Evolutionary conservation across 2,329 filamentous ascomycete species (phyloP).

Genomic region (Verticillium alfalfae): DNA sequence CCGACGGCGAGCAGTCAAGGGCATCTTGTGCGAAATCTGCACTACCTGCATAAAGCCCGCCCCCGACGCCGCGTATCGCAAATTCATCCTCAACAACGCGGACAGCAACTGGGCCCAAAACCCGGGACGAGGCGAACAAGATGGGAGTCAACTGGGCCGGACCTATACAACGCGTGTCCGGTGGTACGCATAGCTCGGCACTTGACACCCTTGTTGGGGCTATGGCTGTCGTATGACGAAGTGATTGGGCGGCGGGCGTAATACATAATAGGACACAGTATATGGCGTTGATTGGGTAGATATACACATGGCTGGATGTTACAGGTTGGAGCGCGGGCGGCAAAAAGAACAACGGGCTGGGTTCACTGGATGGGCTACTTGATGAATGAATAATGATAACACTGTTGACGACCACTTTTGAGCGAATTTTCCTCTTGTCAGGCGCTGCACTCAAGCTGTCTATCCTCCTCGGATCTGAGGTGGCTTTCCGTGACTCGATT

Average conservation of each 20-base stretch:
- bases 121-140: slow-evolving; percentile 39
- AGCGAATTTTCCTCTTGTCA: not conserved
- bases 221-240: slow-evolving; percentile 27
- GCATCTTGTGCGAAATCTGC: slow-evolving; percentile 60
- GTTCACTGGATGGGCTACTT: not conserved
- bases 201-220: slow-evolving; percentile 64
- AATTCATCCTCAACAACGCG: slow-evolving; percentile 57
- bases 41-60: slow-evolving; percentile 47
- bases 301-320: not conserved
- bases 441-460: not conserved
- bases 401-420: not conserved
- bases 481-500: not conserved
- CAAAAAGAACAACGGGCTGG: not conserved
- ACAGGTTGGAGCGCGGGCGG: not conserved
- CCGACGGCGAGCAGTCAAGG: slow-evolving; percentile 62
- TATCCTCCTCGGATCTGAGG: not conserved
- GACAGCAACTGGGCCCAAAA: slow-evolving; percentile 59
- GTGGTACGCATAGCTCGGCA: slow-evolving; percentile 58
- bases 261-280: not conserved
- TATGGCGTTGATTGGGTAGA: not conserved
- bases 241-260: not conserved
- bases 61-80: slow-evolving; percentile 41
- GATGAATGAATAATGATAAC: not conserved
- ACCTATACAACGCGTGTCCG: slow-evolving; percentile 44
- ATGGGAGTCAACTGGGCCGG: slow-evolving; percentile 63